Evolutionary conservation across 306 rosid genomes (phyloP).

Genomic region (Cicer yamashitae): DNA sequence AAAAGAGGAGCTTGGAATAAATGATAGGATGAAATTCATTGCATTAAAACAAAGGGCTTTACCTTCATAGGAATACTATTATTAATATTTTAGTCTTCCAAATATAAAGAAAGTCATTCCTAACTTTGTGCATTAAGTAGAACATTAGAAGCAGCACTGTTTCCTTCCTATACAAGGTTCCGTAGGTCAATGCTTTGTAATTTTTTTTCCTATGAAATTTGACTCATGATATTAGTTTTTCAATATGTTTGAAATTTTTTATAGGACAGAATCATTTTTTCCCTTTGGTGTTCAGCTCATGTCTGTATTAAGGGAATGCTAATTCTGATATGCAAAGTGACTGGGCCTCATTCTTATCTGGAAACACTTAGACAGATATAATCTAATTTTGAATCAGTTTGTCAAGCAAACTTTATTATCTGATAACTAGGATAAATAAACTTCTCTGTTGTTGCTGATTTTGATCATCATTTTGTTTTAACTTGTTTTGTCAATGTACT

Average conservation of each 20-base stretch:
- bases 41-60: conserved; percentile 1
- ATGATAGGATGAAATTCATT: conserved; percentile 6
- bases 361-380: not conserved
- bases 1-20: conserved; percentile 18
- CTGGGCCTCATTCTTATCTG: conserved; percentile 3
- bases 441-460: conserved; percentile 40
- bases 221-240: not conserved
- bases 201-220: conserved; percentile 10
- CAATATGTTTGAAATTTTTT: not conserved
- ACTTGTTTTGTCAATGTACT: conserved; percentile 48
- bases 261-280: conserved; percentile 21
- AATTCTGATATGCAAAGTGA: conserved; percentile 8
- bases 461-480: conserved; percentile 30
- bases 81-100: conserved; percentile 25
- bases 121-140: not conserved
- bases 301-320: not conserved
- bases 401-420: conserved; percentile 28
- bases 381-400: conserved; percentile 27
- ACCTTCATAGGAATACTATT: conserved; percentile 6
- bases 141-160: conserved; percentile 17
- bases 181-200: not conserved
- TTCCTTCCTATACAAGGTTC: conserved; percentile 1
- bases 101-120: not conserved
- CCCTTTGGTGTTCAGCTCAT: conserved; percentile 19
- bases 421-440: conserved; percentile 29